These are phyloP conservation scores for Reticulascus tulasneorum DNA, from an alignment of 2,329 filamentous ascomycete species.

Conservation along the genomic window DNA sequence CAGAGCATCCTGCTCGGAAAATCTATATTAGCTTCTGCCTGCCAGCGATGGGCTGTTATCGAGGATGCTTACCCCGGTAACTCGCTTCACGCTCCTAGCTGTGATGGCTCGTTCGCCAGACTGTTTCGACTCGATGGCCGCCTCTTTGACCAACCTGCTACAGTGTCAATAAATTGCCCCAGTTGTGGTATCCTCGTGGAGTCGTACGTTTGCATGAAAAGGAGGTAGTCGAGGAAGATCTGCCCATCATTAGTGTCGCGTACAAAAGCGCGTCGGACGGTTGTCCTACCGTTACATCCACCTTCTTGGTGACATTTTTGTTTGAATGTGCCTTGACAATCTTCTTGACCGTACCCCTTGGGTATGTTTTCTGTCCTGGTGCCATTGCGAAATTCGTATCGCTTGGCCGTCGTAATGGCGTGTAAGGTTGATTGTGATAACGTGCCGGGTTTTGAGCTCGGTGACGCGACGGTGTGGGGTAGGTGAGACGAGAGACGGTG, in stretches of 20 bases:
- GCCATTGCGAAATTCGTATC: constrained; percentile 49
- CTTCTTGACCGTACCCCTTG: constrained; percentile 79
- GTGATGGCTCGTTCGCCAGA: constrained; percentile 69
- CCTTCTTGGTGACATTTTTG: constrained; percentile 76
- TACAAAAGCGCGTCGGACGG: constrained; percentile 14
- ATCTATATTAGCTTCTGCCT: background rate
- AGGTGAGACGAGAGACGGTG: too few species aligned
- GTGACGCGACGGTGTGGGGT: too few species aligned
- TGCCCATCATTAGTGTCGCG: constrained; percentile 32
- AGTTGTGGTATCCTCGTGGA: background rate
- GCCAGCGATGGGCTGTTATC: background rate
- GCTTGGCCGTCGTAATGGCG: too few species aligned
- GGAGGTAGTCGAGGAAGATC: constrained; percentile 81
- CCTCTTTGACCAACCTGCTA: constrained; percentile 64
- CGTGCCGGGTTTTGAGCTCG: too few species aligned
- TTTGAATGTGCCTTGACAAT: constrained; percentile 87
- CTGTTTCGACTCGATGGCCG: constrained; percentile 70
- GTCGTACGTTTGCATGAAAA: constrained; percentile 68
- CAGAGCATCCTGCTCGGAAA: constrained; percentile 54
- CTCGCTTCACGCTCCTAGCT: constrained; percentile 73
- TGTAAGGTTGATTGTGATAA: background rate
- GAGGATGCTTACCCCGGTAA: constrained; percentile 59
- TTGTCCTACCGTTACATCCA: constrained; percentile 71
- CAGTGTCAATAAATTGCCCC: constrained; percentile 4
- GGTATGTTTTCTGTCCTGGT: constrained; percentile 71